These are phyloP conservation scores for Pisolithus sp. DNA, from an alignment of 768 basidiomycete genomes.

Conservation along the genomic window DNA sequence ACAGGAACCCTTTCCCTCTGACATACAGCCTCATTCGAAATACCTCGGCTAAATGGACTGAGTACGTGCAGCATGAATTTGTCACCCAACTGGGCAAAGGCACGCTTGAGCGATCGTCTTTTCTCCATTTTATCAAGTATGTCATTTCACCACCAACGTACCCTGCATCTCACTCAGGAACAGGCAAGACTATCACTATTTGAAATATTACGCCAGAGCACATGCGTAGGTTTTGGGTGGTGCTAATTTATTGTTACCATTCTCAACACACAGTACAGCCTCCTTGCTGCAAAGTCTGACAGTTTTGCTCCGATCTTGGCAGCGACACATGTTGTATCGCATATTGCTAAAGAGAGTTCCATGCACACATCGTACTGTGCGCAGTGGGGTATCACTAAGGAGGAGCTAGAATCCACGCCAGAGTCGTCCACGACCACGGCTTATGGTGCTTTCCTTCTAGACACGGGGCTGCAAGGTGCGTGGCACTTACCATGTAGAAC, in stretches of 20 bases:
- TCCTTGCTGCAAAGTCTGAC: conserved; percentile 74
- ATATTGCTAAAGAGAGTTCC: conserved; percentile 60
- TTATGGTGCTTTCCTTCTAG: conserved; percentile 82
- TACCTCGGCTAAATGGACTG: conserved; percentile 53
- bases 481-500: neutral
- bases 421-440: conserved; percentile 74
- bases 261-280: conserved; percentile 29
- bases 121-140: conserved; percentile 82
- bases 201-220: conserved; percentile 81
- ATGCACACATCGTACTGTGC: conserved; percentile 72
- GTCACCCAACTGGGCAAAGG: conserved; percentile 71
- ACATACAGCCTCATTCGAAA: conserved; percentile 55
- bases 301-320: conserved; percentile 55
- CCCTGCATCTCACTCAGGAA: neutral
- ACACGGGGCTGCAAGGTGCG: conserved; percentile 65
- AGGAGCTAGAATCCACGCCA: conserved; percentile 53
- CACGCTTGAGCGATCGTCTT: conserved; percentile 55
- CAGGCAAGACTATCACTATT: conserved; percentile 78
- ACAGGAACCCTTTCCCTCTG: conserved; percentile 61
- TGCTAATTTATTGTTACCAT: too few species aligned
- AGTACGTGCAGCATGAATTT: conserved; percentile 81
- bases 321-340: conserved; percentile 56
- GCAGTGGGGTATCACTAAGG: conserved; percentile 56
- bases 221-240: conserved; percentile 45
- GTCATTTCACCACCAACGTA: conserved; percentile 8